Base-by-base conservation (phyloP, 2,329 filamentous ascomycete species). In the Mollisia scopiformis region DNA sequence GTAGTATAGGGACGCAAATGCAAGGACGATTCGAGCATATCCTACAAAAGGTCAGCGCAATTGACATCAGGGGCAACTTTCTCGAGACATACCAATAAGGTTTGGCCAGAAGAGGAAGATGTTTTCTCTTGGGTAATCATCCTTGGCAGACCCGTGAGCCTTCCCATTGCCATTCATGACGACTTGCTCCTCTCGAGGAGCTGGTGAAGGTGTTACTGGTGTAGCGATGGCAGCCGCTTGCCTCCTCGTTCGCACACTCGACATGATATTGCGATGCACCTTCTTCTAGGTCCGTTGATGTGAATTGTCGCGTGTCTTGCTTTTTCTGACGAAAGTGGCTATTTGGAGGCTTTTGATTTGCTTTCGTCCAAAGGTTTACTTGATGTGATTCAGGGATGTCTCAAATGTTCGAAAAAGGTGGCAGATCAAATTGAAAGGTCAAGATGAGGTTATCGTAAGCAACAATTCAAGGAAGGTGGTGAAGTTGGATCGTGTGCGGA, bases 1-100 rank as follows among this genome's bases (percentile, higher is more conserved):
- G 82, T 97, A 99, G 81, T 98, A 97, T 68, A 99, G 88, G 28
- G 95, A 97, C 51, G 91, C 92, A 71, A 97, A 80, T 70, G 93
- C 93, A 68, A 94, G 85, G 66, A 94, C 79, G 72, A 95, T 89
- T 71, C 91, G 88, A 60, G 79, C 83, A 77, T 94, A 94, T 68
- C 91, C 91, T 93, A 66, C 6, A 58, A 27, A 41, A n/a, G 3
- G 55, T 69, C 61, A 71, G 68, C 50, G 58, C 47, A 35, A 16
- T 33, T 21, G 28, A 41, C 14, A 41, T 28, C 19, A 19, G 50
- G 41, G 54, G 47, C 6, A 23, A 19, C 41, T 6, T 23, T n/a
- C 35, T 39, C 25, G 2, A 16, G 25, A 71, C 83, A 66, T 80
- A 92, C 90, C 91, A 69, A 94, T 93, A 39, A 94, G 80, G 72